Conservation (phyloP, 2,329 filamentous ascomycete species). For the Alternaria sp. region DNA sequence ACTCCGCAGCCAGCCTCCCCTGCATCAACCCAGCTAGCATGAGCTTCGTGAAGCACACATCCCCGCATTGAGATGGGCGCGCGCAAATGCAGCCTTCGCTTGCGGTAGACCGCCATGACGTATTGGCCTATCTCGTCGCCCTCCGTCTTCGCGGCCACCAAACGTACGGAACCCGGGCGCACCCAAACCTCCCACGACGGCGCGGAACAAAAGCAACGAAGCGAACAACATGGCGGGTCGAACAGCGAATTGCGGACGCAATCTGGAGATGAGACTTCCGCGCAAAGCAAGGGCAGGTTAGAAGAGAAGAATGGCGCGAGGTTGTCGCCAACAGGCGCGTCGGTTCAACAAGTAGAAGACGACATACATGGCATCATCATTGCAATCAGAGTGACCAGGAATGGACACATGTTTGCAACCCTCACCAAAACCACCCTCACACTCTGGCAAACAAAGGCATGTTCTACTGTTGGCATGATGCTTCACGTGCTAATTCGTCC, state of each 20-base stretch:
- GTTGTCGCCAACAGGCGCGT: slow-evolving; percentile 12
- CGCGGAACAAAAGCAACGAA: slow-evolving; percentile 36
- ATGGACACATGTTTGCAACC: slow-evolving; percentile 84
- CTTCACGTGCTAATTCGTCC: slow-evolving; percentile 33
- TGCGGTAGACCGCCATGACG: slow-evolving; percentile 65
- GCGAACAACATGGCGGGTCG: slow-evolving; percentile 32
- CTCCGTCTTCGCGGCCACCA: slow-evolving; percentile 81
- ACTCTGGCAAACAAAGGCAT: slow-evolving; percentile 95
- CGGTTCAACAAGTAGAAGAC: slow-evolving; percentile 38
- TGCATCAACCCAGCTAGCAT: slow-evolving; percentile 36
- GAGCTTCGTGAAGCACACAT: slow-evolving; percentile 32
- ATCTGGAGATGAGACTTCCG: slow-evolving; percentile 23
- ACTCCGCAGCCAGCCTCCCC: slow-evolving; percentile 38
- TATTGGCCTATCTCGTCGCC: slow-evolving; percentile 92
- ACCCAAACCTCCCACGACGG: slow-evolving; percentile 70
- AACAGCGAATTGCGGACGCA: slow-evolving; percentile 20
- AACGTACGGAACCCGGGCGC: slow-evolving; percentile 64
- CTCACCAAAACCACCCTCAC: slow-evolving; percentile 85
- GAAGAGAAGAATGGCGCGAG: slow-evolving; percentile 24
- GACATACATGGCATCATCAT: slow-evolving; percentile 70
- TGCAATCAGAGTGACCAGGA: slow-evolving; percentile 78
- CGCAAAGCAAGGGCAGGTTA: slow-evolving; percentile 13
- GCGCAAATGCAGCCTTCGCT: slow-evolving; percentile 50
- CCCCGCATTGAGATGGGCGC: slow-evolving; percentile 45
- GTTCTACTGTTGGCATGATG: slow-evolving; percentile 34